Conservation (phyloP, 192 early-diverging fungal genomes). For the Anaeromyces robustus region DNA sequence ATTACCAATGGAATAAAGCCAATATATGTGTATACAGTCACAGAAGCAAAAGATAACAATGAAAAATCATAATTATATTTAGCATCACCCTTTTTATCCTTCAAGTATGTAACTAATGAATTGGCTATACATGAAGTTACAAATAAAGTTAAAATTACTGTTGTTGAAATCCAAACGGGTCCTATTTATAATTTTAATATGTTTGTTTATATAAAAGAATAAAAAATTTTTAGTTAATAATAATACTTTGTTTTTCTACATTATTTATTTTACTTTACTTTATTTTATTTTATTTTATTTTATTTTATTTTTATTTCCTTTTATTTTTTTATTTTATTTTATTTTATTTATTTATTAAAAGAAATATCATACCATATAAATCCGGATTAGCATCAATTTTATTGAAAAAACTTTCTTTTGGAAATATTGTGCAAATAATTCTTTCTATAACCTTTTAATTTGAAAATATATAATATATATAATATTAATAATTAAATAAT, state of each 20-base stretch:
- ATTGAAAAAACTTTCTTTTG: conserved; percentile 65
- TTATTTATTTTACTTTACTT: too few species aligned
- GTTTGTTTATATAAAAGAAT: too few species aligned
- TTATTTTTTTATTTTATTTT: neutral
- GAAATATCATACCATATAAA: conserved; percentile 55
- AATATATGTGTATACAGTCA: conserved; percentile 69
- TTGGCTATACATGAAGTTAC: conserved; percentile 79
- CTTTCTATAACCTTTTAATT: conserved; percentile 54
- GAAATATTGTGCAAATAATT: conserved; percentile 45
- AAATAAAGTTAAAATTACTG: conserved; percentile 91
- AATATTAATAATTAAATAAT: too few species aligned
- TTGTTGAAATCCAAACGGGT: conserved; percentile 95
- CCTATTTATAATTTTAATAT: too few species aligned
- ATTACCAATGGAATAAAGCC: conserved; percentile 51
- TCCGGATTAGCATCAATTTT: conserved; percentile 73
- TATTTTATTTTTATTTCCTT: too few species aligned
- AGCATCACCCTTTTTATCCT: conserved; percentile 8
- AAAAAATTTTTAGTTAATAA: too few species aligned
- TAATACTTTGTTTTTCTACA: too few species aligned
- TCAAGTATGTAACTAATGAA: conserved; percentile 56
- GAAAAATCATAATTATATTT: conserved; percentile 61
- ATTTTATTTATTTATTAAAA: neutral
- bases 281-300: too few species aligned
- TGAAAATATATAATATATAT: too few species aligned
- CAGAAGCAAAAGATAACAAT: conserved; percentile 62